Base-by-base conservation (phyloP, 768 basidiomycete genomes). In the Tulasnella sp. region DNA sequence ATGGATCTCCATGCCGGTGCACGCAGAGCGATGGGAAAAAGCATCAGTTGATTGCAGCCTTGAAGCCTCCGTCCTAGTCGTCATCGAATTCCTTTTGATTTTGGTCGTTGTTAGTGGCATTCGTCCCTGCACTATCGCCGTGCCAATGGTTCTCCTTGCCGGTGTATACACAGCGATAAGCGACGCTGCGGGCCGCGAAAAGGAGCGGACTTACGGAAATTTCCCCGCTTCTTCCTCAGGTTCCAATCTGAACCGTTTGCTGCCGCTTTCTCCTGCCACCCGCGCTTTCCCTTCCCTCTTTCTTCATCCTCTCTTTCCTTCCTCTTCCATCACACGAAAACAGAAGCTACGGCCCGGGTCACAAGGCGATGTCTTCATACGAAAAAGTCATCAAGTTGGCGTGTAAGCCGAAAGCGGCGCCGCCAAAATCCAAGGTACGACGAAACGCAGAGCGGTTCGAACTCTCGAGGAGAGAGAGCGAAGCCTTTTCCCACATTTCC, bases 351-450 rank as follows among this genome's bases (percentile, higher is more conserved):
- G 58, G 31, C 25, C 58, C n/a, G 49, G 29, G 11, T 34, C 58
- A 9, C 31, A 4, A 64, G n/a, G 31, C 58, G 39, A 82, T 80
- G 79, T 78, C 78, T 29, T 74, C 77, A 52, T 79, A 82, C 72
- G 82, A 84, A 72, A 86, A 99, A 87, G 91, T 93, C 81, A 93
- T 99, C 80, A 97, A 97, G 85, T 85, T 94, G 82, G 97, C 97
- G 17, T 98, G 96, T 85, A 98, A 98, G 87, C 94, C 96, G 76
- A 99, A 99, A 85, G 90, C 93, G 67, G 94, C 94, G 1, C 91
- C 94, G 1, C 97, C 97, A 78, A 99, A 99, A 85, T 85, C 94
- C 79, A 99, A 99, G 88, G 96, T 94, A 77, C 22, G 84, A 1
- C n/a, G n/a, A n/a, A n/a, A n/a, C n/a, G n/a, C n/a, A n/a, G n/a